phyloP scores from a whole-genome alignment of 2,329 filamentous ascomycete genomes.

The Ilyonectria robusta region DNA sequence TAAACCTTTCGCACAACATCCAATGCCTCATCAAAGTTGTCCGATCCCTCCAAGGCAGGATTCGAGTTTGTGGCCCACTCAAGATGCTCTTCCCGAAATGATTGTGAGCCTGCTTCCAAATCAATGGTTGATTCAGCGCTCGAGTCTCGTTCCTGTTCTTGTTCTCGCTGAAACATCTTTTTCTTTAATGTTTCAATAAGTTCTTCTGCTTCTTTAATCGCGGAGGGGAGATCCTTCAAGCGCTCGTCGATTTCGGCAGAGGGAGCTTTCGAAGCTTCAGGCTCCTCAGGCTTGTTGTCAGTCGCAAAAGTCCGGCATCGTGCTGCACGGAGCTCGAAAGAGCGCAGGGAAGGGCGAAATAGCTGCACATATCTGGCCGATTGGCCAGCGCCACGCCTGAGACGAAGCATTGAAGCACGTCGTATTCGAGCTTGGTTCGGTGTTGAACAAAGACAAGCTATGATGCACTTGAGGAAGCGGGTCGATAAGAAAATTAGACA shows the following conservation, averaged over 20 bases:
- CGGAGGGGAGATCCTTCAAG: background rate
- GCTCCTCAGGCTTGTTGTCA: background rate
- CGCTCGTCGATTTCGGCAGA: constrained; percentile 3
- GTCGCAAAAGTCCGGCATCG: constrained; percentile 18
- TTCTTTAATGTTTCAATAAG: background rate
- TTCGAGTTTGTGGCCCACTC: background rate
- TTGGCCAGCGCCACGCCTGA: constrained; percentile 36
- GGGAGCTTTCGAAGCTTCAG: background rate
- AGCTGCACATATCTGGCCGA: constrained; percentile 31
- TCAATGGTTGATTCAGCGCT: background rate
- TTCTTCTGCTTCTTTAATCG: background rate
- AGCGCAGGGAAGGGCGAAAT: constrained; percentile 22
- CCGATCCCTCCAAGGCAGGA: constrained; percentile 3
- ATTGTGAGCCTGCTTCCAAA: background rate
- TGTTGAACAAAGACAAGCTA: background rate
- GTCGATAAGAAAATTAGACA: constrained; percentile 38
- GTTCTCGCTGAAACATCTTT: background rate
- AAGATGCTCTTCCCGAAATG: background rate
- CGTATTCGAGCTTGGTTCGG: constrained; percentile 20
- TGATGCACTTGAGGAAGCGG: background rate
- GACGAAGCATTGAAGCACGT: constrained; percentile 49
- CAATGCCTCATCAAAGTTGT: constrained; percentile 40
- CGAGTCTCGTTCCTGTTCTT: background rate
- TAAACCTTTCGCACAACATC: constrained; percentile 45
- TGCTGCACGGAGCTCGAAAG: background rate